phyloP scores from a whole-genome alignment of 2,329 filamentous ascomycete species.

The Talaromyces pinophilus region DNA sequence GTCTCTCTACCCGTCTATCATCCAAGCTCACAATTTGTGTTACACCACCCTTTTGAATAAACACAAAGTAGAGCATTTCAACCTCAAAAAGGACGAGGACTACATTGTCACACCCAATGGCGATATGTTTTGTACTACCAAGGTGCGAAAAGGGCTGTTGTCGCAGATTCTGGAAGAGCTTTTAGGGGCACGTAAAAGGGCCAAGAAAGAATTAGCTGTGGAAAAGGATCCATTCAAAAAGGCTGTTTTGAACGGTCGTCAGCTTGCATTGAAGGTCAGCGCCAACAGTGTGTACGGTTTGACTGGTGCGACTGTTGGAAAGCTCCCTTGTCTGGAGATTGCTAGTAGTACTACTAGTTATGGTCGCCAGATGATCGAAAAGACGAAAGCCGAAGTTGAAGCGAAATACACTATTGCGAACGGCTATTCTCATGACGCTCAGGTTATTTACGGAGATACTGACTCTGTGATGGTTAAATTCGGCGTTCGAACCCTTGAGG shows the following conservation, averaged over 20 bases:
- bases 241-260: slow-evolving; percentile 94
- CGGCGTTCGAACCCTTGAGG: slow-evolving; percentile 79
- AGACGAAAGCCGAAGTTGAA: slow-evolving; percentile 95
- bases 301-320: slow-evolving; percentile 93
- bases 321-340: slow-evolving; percentile 90
- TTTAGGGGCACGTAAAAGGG: slow-evolving; percentile 86
- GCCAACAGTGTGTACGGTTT: slow-evolving; percentile 98
- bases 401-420: slow-evolving; percentile 86
- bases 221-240: slow-evolving; percentile 98
- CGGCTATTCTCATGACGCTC: slow-evolving; percentile 88
- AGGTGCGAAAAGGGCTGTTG: slow-evolving; percentile 85
- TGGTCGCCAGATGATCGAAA: slow-evolving; percentile 98
- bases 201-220: slow-evolving; percentile 82
- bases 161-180: slow-evolving; percentile 96
- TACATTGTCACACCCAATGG: slow-evolving; percentile 96
- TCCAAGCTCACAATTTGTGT: slow-evolving; percentile 97
- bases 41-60: slow-evolving; percentile 92
- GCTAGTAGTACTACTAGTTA: slow-evolving; percentile 97
- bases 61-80: slow-evolving; percentile 71
- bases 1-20: slow-evolving; percentile 97
- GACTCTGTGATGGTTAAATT: slow-evolving; percentile 99
- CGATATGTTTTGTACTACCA: slow-evolving; percentile 85
- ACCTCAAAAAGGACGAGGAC: slow-evolving; percentile 82
- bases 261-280: slow-evolving; percentile 92
- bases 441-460: slow-evolving; percentile 98